phyloP scores from a whole-genome alignment of 345 rosid genomes.

The Citrus glauca region DNA sequence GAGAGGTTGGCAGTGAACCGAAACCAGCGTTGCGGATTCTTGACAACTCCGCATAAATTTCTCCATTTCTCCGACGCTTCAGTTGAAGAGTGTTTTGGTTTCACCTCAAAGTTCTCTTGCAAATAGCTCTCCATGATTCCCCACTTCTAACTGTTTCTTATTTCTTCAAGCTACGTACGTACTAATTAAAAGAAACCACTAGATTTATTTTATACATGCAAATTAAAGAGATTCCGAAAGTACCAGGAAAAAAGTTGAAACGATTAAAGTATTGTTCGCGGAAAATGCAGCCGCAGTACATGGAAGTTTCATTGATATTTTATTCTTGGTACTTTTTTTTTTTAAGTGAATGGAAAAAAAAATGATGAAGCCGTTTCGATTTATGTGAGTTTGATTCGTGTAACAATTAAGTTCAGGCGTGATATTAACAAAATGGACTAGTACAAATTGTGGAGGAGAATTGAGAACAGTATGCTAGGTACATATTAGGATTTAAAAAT shows the following conservation, averaged over 20 bases:
- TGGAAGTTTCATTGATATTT: background rate
- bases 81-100: conserved; percentile 61
- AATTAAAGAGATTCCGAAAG: background rate
- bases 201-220: background rate
- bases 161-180: background rate
- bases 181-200: no score
- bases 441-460: background rate
- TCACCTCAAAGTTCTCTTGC: conserved; percentile 62
- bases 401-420: background rate
- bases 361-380: background rate
- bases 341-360: no score
- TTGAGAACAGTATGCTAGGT: background rate
- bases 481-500: no score
- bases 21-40: conserved; percentile 82
- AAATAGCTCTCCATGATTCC: conserved; percentile 56
- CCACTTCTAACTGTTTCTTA: background rate
- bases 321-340: no score
- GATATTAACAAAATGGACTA: background rate
- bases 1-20: conserved; percentile 87
- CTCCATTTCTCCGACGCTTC: conserved; percentile 74
- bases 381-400: background rate
- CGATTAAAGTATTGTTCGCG: background rate
- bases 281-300: background rate
- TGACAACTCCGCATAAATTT: conserved; percentile 62
- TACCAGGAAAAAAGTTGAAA: background rate